Evolutionary conservation across 257 asterid species (phyloP).

Genomic region (Nicotiana sylvestris): DNA sequence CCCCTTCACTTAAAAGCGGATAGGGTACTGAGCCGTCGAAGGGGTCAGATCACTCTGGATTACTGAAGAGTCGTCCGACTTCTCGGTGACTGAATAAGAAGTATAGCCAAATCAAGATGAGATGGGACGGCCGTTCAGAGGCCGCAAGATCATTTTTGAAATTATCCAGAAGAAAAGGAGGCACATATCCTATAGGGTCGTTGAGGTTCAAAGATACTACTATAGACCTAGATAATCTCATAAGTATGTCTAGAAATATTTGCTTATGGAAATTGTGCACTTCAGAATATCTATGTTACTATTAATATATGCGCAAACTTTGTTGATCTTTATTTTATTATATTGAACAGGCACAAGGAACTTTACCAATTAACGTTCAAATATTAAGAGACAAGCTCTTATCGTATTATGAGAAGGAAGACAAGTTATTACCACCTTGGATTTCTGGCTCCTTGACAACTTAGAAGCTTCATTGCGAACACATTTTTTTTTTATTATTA

Average conservation of each 20-base stretch:
- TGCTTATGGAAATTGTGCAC: not conserved
- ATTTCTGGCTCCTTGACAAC: not conserved
- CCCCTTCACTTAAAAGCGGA: too few relatives aligned
- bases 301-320: not conserved
- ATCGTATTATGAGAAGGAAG: not conserved
- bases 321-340: too few relatives aligned
- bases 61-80: not conserved
- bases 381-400: not conserved
- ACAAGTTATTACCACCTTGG: not conserved
- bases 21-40: not conserved
- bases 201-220: not conserved
- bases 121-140: too few relatives aligned
- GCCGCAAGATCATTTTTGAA: too few relatives aligned
- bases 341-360: not conserved
- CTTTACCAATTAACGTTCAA: not conserved
- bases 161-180: too few relatives aligned
- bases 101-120: too few relatives aligned
- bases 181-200: not conserved
- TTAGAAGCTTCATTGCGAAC: not conserved
- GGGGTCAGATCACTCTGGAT: not conserved
- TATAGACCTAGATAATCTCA: not conserved
- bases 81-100: too few relatives aligned
- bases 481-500: not conserved
- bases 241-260: not conserved
- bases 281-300: not conserved